Evolutionary conservation across 208 protist genomes (phyloP).

Genomic region (Leishmania gerbilli): DNA sequence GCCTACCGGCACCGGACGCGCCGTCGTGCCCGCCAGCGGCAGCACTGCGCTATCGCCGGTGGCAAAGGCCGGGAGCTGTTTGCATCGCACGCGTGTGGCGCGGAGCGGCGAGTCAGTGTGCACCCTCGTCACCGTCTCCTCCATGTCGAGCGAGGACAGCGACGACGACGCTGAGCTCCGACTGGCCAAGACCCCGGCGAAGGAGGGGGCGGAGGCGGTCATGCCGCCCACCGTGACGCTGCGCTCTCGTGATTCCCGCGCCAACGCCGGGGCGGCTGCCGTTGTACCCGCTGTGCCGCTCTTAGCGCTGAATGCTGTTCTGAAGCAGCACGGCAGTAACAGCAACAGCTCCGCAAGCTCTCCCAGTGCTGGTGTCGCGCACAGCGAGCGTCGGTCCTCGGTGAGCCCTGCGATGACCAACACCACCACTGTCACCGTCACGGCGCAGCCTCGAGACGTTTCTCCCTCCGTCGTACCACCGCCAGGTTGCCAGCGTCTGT

Average conservation of each 20-base stretch:
- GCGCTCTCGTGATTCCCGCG: background rate
- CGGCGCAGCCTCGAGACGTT: constrained; percentile 4
- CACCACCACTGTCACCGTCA: background rate
- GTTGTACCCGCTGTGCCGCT: constrained; percentile 6
- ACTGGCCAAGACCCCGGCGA: background rate
- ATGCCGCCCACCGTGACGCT: constrained; percentile 23
- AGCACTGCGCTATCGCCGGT: background rate
- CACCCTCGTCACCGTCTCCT: constrained; percentile 41
- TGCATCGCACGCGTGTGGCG: constrained; percentile 17
- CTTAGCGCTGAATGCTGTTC: constrained; percentile 6
- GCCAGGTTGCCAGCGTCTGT: constrained; percentile 9
- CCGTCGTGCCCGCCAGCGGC: background rate
- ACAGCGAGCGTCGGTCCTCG: background rate
- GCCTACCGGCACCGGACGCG: no score
- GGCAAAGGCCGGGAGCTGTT: constrained; percentile 5
- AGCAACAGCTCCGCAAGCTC: background rate
- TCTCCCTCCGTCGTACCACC: constrained; percentile 24
- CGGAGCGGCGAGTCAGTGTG: constrained; percentile 36
- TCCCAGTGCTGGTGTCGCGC: background rate
- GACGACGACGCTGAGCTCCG: background rate
- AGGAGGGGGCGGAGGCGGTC: background rate
- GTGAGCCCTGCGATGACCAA: background rate
- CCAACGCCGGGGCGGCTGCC: background rate
- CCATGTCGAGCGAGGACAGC: constrained; percentile 33
- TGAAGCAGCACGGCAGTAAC: constrained; percentile 8